Evolutionary conservation across 139 green algal species (phyloP).

Genomic region (Chlorella sorokiniana): DNA sequence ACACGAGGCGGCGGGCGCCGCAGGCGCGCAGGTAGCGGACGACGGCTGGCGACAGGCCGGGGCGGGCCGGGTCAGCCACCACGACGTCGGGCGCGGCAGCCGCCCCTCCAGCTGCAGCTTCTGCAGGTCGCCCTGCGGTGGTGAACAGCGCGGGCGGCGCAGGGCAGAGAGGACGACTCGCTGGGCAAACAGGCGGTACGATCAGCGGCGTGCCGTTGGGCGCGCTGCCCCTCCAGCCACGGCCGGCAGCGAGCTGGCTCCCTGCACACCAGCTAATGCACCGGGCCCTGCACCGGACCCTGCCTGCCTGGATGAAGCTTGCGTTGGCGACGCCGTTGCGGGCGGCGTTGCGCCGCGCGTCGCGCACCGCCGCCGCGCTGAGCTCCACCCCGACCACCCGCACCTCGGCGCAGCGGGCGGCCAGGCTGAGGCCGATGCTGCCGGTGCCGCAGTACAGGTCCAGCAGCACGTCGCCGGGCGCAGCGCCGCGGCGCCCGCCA

Average conservation of each 20-base stretch:
- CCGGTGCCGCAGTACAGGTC: conserved; percentile 93
- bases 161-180: too few species aligned
- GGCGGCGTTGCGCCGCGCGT: conserved; percentile 73
- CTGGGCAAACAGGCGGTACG: too few species aligned
- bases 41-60: conserved; percentile 64
- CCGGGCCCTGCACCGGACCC: conserved; percentile 1
- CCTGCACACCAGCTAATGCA: neutral
- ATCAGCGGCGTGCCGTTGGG: too few species aligned
- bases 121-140: conserved; percentile 55
- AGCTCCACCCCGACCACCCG: conserved; percentile 70
- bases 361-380: conserved; percentile 40
- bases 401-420: conserved; percentile 46
- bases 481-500: conserved; percentile 33
- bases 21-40: conserved; percentile 58
- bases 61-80: conserved; percentile 79
- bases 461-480: conserved; percentile 63
- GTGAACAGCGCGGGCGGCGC: too few species aligned
- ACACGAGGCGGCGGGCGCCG: conserved; percentile 74
- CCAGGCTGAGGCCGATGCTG: conserved; percentile 82
- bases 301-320: conserved; percentile 54
- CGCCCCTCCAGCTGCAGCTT: conserved; percentile 33
- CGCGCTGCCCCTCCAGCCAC: neutral
- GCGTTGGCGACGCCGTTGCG: conserved; percentile 81
- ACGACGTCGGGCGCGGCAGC: conserved; percentile 51
- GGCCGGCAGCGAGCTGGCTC: neutral